Base-by-base conservation (phyloP, 164 flowering plant genomes). In the Platanus orientalis region DNA sequence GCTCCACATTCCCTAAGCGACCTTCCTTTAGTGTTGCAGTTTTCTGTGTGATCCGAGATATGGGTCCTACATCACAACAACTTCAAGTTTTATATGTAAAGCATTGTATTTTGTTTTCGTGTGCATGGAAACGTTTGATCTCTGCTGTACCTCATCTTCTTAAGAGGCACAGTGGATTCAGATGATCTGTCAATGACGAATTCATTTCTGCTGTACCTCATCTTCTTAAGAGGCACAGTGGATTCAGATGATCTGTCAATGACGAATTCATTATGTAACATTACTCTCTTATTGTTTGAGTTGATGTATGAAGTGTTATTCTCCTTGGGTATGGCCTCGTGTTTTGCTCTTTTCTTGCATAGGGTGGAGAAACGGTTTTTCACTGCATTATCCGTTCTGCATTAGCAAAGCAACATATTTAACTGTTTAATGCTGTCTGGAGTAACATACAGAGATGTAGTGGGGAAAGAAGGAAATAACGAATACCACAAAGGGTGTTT, bases 301-400 rank as follows among this genome's bases (percentile, higher is more conserved):
- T 83, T 88, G 63, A 78, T 77, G 73, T 47, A 76, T 42, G 79
- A 66, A 68, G 39, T 68, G 59, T 48, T 71, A 76, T 91, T 88
- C 80, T 91, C 95, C 77, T 86, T 89, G 1, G 84, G 81, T 54
- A 83, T 62, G 17, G 87, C 91, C 67, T 87, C 93, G 30, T 73
- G 80, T 76, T 89, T 94, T 26, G 94, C 95, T 75, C 86, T 80
- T 78, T 91, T 94, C 80, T 94, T 94, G 79, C 97, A 84, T 60
- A 94, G 75, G 26, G 97, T 94, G 6, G 95, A 66, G 79, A 94
- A 94, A 14, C 99, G 84, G 71, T 94, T 94, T 71, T 94, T 94
- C 70, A 94, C 99, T 51, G 99, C 99, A 78, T 94, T 94, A 71
- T 91, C 99, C 42, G 99, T 91, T 78, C 99, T 94, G 87, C 66